Evolutionary conservation across 768 basidiomycete genomes (phyloP), one percentile per base, ranked within the genome.

Genomic region (Amanita rubescens): DNA sequence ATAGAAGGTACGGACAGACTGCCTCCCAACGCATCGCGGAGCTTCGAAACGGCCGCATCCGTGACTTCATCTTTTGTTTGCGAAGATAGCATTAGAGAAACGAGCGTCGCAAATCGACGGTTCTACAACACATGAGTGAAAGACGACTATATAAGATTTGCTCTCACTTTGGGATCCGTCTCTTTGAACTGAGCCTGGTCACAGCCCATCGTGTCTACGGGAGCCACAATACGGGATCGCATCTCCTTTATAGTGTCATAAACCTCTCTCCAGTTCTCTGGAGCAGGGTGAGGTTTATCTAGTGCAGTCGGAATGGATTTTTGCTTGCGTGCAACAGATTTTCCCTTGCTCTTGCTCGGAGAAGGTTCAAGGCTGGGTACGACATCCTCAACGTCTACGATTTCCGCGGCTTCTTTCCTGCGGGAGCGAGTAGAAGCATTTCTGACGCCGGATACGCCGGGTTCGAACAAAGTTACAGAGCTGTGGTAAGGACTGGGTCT

Each of bases 51-150:
- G 0, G 94, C 94, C 0, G 85, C 80, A 52, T 88, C 81, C 0
- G 88, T 92, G 15, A 93, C 85, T 60, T 90, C 83, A 63, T 95
- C 94, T 62, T 94, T 97, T 3, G 95, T 97, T 65, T 98, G 95
- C 1, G 92, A 92, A 9, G 90, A 93, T 2, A 98, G 78, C 92
- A 97, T 96, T 42, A 99, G 75, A 3, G 94, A 91, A 6, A 99
- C 80, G 19, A 99, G 81, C 3, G 87, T 90, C 8, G 89, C 77
- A 55, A 91, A 88, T 2, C 94, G 84, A 47, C 80, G 77, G 53
- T 83, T 91, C 91, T 94, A 63, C 30, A 10, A 9, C 22, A 34
- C 20, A 27, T 20, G 50, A 44, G 7, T 41, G 34, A 6, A 33
- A 39, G 43, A 34, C 32, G 15, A 10, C 8, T 10, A 32, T 22